A percentile compares a stretch with the other conserved stretches of the same genome.
phyloP scores from a whole-genome alignment of 305 asterid species.

The Fraxinus latifolia region DNA sequence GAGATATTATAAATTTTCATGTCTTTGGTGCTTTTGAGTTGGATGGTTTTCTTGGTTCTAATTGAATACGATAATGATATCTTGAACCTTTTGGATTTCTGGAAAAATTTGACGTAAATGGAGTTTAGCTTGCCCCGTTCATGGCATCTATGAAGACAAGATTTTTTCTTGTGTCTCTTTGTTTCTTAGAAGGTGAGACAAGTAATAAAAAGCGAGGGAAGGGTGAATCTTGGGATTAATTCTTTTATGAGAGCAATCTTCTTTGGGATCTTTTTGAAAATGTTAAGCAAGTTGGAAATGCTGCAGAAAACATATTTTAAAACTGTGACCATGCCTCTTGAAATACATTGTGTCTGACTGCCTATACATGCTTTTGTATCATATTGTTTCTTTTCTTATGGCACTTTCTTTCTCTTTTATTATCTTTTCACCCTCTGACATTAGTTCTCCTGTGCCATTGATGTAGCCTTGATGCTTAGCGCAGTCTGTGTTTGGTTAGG shows the following conservation, averaged over 20 bases:
- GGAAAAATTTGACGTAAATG: background rate
- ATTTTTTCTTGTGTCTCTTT: too few relatives aligned
- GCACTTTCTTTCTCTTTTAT: background rate
- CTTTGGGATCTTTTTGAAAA: background rate
- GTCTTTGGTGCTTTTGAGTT: background rate
- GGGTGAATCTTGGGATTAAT: background rate
- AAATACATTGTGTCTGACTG: background rate
- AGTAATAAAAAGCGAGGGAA: background rate
- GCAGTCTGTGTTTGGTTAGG: background rate
- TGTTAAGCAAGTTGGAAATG: background rate
- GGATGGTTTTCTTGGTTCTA: background rate
- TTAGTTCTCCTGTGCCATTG: background rate
- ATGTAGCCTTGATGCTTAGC: background rate
- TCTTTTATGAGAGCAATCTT: background rate
- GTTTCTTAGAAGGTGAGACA: background rate
- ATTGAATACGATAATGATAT: background rate
- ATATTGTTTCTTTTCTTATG: background rate
- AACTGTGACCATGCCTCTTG: background rate
- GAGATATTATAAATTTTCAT: background rate
- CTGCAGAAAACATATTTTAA: background rate
- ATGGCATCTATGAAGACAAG: background rate
- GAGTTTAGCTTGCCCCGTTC: background rate
- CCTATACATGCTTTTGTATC: background rate
- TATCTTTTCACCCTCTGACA: background rate
- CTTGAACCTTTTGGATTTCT: background rate